Evolutionary conservation across 2,329 filamentous ascomycete species (phyloP).

Genomic region (Rhexocercosporidium sp.): DNA sequence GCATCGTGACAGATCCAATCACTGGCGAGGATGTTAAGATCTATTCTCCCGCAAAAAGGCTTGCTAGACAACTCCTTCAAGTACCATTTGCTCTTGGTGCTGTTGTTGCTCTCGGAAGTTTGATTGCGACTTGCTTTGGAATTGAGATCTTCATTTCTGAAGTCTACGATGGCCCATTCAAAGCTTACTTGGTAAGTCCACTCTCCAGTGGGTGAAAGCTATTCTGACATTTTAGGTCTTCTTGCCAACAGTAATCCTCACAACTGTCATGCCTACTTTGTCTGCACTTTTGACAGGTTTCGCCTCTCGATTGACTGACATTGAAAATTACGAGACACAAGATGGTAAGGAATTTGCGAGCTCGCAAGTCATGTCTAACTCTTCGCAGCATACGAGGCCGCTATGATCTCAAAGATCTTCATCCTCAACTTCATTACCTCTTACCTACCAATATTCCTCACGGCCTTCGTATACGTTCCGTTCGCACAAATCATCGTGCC

Average conservation of each 20-base stretch:
- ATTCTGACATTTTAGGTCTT: constrained; percentile 65
- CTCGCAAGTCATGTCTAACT: constrained; percentile 17
- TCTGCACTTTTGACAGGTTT: constrained; percentile 76
- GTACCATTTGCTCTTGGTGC: constrained; percentile 80
- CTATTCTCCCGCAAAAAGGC: constrained; percentile 66
- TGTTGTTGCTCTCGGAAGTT: constrained; percentile 71
- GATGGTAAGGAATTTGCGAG: constrained; percentile 54
- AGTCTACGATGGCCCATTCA: constrained; percentile 88
- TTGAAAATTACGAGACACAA: constrained; percentile 91
- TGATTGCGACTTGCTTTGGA: constrained; percentile 87
- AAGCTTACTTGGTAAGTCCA: constrained; percentile 74
- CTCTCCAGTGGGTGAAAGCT: not conserved
- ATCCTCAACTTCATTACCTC: constrained; percentile 97
- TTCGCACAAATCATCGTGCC: constrained; percentile 86
- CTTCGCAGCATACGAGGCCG: constrained; percentile 71
- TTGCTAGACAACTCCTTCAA: constrained; percentile 67
- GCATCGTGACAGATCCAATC: constrained; percentile 76
- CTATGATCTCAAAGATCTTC: constrained; percentile 91
- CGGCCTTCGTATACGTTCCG: constrained; percentile 92
- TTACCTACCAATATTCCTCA: constrained; percentile 89
- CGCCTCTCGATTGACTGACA: constrained; percentile 77
- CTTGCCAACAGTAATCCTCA: constrained; percentile 87
- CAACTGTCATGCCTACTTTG: constrained; percentile 78
- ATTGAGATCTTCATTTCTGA: constrained; percentile 97
- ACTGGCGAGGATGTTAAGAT: constrained; percentile 67